Evolutionary conservation across 805 yeast genomes (phyloP).

Genomic region (Candida xyloterini): DNA sequence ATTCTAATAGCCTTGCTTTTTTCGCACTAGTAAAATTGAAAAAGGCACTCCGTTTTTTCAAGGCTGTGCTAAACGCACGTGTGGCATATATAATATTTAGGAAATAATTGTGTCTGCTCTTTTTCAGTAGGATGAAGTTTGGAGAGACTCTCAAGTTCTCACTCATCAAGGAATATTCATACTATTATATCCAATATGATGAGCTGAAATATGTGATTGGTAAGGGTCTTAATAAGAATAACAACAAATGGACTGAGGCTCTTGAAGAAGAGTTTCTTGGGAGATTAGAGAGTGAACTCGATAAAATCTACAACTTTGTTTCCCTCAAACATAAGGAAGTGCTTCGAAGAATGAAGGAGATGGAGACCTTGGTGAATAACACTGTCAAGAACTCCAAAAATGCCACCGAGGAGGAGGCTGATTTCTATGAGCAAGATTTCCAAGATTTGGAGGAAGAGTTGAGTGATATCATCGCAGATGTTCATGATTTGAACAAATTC

Average conservation of each 20-base stretch:
- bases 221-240: slow-evolving; percentile 53
- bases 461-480: slow-evolving; percentile 91
- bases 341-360: slow-evolving; percentile 76
- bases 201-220: slow-evolving; percentile 82
- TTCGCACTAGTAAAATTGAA: too few species aligned
- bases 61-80: slow-evolving; percentile 11
- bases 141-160: slow-evolving; percentile 91
- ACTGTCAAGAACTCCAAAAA: slow-evolving; percentile 45
- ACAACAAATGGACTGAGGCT: slow-evolving; percentile 68
- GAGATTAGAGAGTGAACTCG: slow-evolving; percentile 76
- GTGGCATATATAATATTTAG: neutral
- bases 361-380: slow-evolving; percentile 66
- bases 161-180: slow-evolving; percentile 83
- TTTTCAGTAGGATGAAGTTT: slow-evolving; percentile 65
- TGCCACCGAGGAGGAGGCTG: slow-evolving; percentile 36
- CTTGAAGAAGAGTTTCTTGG: slow-evolving; percentile 81
- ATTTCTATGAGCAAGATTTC: slow-evolving; percentile 58
- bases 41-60: too few species aligned
- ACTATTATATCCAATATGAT: slow-evolving; percentile 89
- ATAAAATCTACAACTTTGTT: slow-evolving; percentile 89
- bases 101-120: slow-evolving; percentile 5
- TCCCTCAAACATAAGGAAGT: slow-evolving; percentile 86
- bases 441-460: slow-evolving; percentile 73
- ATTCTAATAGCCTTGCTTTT: too few species aligned
- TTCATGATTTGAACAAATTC: slow-evolving; percentile 93